A percentile compares a stretch with the other conserved stretches of the same genome.
Evolutionary conservation across 129 eudicot genomes (phyloP).

Genomic region (Silybum marianum): DNA sequence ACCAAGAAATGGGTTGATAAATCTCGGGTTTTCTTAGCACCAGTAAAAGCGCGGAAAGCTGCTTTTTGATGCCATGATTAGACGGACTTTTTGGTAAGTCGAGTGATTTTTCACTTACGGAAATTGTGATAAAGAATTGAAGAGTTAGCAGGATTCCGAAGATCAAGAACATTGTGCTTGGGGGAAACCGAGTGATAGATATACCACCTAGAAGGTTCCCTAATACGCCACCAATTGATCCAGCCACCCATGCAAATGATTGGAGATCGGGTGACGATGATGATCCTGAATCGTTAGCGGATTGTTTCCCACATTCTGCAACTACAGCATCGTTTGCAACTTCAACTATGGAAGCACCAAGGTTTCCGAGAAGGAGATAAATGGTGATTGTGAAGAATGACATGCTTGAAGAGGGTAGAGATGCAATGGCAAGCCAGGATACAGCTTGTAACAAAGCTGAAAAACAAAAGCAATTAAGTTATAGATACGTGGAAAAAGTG

Average conservation of each 20-base stretch:
- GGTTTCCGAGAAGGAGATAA: constrained; percentile 80
- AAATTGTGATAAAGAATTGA: constrained; percentile 60
- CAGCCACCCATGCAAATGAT: constrained; percentile 90
- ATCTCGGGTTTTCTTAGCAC: constrained; percentile 69
- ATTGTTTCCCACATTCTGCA: constrained; percentile 66
- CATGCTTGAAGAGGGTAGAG: constrained; percentile 53
- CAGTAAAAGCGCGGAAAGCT: constrained; percentile 53
- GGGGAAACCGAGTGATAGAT: constrained; percentile 44
- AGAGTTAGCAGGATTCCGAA: constrained; percentile 59
- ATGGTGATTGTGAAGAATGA: constrained; percentile 65
- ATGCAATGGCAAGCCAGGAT: constrained; percentile 82
- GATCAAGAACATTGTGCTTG: constrained; percentile 56
- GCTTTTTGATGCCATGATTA: constrained; percentile 48
- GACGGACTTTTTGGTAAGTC: constrained; percentile 61
- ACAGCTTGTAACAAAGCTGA: constrained; percentile 88
- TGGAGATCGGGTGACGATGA: constrained; percentile 69
- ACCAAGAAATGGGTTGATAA: constrained; percentile 58
- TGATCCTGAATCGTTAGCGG: constrained; percentile 30
- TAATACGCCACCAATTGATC: constrained; percentile 72
- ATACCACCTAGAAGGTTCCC: constrained; percentile 80
- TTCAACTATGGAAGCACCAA: constrained; percentile 88
- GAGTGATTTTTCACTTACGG: constrained; percentile 56
- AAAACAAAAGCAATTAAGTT: not conserved
- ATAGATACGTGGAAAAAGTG: no score
- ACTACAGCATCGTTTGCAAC: constrained; percentile 97